Evolutionary conservation across 768 basidiomycete species (phyloP), one percentile per base, ranked within the genome.

Genomic region (Pisolithus microcarpus): DNA sequence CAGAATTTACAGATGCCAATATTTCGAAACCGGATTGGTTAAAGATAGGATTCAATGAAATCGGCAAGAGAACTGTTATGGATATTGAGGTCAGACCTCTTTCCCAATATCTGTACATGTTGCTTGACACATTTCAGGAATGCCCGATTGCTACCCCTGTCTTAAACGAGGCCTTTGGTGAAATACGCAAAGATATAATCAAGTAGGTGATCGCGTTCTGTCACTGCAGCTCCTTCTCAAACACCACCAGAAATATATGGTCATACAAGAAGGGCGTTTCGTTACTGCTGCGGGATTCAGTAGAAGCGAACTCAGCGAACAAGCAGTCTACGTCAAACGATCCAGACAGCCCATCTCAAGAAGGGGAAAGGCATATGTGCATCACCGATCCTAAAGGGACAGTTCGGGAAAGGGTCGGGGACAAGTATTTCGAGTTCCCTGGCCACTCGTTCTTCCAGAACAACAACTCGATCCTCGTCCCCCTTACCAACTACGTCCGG

Each of bases 401-500:
- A 9, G 82, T 95, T 1, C 86, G 91, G 49, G 94, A 96, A 67
- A 77, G 78, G 43, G 89, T 98, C 23, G 93, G 91, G 8, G 70
- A 79, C 54, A 81, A 75, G 64, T 66, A 85, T 42, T 96, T 98
- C 70, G 85, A 93, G 63, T 94, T 90, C 68, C 79, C 75, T 19
- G 89, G 85, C 6, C 83, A 87, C 43, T 87, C 90, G 4, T 99
- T 98, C 75, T 98, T 98, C 79, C 95, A 99, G 64, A 97, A 97
- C 74, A 99, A 99, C 78, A 94, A 95, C 63, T 82, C 89, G 7
- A 87, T 95, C 37, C 79, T 98, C 26, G 75, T 82, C 6, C 83
- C 90, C 0, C 77, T 99, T 46, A 87, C 88, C n/a, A 64, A 79
- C 53, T 91, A 94, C 69, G 91, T 95, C 49, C 76, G 77, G 40